Evolutionary conservation across 2,329 filamentous ascomycete genomes (phyloP), one percentile per base, ranked within the genome.

Genomic region (Trichoderma pleuroti): DNA sequence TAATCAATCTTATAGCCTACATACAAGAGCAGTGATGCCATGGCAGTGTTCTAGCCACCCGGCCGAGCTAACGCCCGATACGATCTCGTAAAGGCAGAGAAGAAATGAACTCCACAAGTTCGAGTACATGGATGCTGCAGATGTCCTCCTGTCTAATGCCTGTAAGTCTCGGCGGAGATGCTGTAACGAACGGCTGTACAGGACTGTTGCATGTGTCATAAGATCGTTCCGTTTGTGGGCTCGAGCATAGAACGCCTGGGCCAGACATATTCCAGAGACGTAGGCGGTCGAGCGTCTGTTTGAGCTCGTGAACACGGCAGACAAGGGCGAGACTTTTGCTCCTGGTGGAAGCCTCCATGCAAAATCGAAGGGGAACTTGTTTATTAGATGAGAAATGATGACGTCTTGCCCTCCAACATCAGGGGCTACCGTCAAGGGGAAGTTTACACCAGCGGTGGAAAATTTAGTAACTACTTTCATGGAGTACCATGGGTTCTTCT

Each of bases 41-140:
- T 64, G 61, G 21, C 61, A 64, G 4, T 64, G 61, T 6, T 64
- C 61, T 8, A 64, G 14, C 61, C 61, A 64, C 11, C 61, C 61
- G 6, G 30, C 61, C n/a, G 61, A 49, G 12, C 61, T 52, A 34
- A 34, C 39, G 2, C 61, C 61, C 12, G 39, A 64, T 34, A 52
- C 42, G 30, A 64, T 52, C 61, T 64, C 61, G 28, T 64, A 64
- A n/a, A 64, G 28, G 14, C 61, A 64, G 28, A 64, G 61, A 14
- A 64, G 42, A 54, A 64, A 64, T 11, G 61, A 64, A 30, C 61
- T 64, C 61, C 61, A 64, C 11, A 64, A 30, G 21, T 64, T 64
- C 10, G 61, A 64, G 28, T 52, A 64, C 42, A 64, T 64, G 26
- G 28, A 30, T 5, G n/a, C 11, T 30, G 61, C 28, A 32, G 61